A percentile compares a stretch with the other conserved stretches of the same genome.
Evolutionary conservation across 768 basidiomycete genomes (phyloP).

Genomic region (Tulasnella sp.): DNA sequence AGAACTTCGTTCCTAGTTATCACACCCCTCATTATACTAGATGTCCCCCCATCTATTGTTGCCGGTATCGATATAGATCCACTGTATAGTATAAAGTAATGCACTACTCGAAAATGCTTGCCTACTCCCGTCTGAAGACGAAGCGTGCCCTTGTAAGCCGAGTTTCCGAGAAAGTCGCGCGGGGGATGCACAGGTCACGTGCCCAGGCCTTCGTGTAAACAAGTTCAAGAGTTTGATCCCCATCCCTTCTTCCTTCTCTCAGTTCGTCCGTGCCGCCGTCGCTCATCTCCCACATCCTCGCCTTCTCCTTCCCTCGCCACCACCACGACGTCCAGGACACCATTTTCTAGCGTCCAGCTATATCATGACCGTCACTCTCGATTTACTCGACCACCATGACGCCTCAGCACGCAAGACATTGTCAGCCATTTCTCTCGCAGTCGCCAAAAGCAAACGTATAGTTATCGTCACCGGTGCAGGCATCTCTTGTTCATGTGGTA

Average conservation of each 20-base stretch:
- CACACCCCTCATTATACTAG: neutral
- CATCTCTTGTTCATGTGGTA: conserved; percentile 93
- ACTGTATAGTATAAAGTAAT: neutral
- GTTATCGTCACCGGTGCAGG: conserved; percentile 93
- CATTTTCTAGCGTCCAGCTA: neutral
- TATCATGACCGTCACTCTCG: conserved; percentile 35
- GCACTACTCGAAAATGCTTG: neutral
- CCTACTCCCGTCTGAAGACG: neutral
- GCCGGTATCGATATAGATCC: neutral
- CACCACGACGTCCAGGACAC: neutral
- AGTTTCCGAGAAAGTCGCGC: neutral
- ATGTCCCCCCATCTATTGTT: neutral
- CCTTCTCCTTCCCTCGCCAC: neutral
- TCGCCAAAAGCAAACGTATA: conserved; percentile 82
- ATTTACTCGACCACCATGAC: conserved; percentile 35
- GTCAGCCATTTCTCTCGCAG: conserved; percentile 64
- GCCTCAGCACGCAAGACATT: conserved; percentile 44
- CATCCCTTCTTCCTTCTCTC: neutral
- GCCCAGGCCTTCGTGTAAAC: neutral
- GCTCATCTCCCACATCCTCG: neutral
- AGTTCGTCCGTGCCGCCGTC: conserved; percentile 3
- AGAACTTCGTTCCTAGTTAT: neutral
- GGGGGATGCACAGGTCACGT: neutral
- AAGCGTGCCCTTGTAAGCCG: neutral
- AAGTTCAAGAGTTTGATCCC: conserved; percentile 10